phyloP scores from a whole-genome alignment of 805 yeast species.

The Yarrowia bubula region DNA sequence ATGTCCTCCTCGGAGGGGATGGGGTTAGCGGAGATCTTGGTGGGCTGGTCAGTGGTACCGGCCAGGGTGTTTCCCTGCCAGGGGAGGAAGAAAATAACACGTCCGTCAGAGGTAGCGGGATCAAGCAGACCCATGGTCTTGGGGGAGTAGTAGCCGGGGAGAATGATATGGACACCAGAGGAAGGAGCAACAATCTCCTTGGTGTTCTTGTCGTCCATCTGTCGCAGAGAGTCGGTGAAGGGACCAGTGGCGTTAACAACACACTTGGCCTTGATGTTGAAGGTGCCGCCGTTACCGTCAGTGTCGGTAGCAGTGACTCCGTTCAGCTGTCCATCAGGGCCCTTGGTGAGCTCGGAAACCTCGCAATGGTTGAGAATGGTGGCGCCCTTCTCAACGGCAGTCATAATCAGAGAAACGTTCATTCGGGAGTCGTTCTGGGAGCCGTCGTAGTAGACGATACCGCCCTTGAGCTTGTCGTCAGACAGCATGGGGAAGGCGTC shows the following conservation, averaged over 20 bases:
- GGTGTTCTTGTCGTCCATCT: constrained; percentile 66
- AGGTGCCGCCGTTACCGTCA: constrained; percentile 44
- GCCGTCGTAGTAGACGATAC: constrained; percentile 93
- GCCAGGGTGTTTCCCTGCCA: constrained; percentile 97
- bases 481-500: constrained; percentile 86
- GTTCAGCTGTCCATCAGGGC: constrained; percentile 52
- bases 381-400: constrained; percentile 86
- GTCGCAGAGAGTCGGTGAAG: constrained; percentile 75
- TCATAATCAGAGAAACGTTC: constrained; percentile 79
- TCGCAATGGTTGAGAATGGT: constrained; percentile 84
- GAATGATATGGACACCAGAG: constrained; percentile 86
- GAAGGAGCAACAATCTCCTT: constrained; percentile 89
- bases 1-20: constrained; percentile 86
- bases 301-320: constrained; percentile 76
- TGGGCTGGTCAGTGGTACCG: constrained; percentile 93
- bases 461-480: constrained; percentile 74
- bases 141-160: constrained; percentile 92
- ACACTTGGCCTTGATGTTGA: constrained; percentile 69
- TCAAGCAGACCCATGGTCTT: constrained; percentile 83
- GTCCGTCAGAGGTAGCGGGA: constrained; percentile 89
- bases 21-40: constrained; percentile 50
- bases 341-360: constrained; percentile 72
- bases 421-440: constrained; percentile 89
- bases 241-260: constrained; percentile 96
- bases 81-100: constrained; percentile 95